These are phyloP conservation scores for Achaetomium macrosporum DNA, from an alignment of 2,329 filamentous ascomycete species.

Conservation along the genomic window DNA sequence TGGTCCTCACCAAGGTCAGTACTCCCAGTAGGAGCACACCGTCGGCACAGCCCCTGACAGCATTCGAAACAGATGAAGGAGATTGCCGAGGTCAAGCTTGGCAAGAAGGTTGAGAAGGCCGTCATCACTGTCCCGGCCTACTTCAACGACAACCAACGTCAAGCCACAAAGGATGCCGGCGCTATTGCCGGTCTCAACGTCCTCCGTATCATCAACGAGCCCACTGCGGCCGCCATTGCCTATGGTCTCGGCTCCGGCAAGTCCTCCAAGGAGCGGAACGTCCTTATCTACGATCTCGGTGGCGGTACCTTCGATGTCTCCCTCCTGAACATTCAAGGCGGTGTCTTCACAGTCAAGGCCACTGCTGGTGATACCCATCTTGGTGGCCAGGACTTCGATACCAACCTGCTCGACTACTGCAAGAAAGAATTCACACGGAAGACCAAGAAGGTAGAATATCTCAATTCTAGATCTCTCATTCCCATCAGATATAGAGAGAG, in stretches of 20 bases:
- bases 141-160: conserved; percentile 99
- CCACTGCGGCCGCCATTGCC: conserved; percentile 94
- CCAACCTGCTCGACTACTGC: conserved; percentile 91
- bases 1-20: conserved; percentile 93
- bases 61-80: conserved; percentile 78
- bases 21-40: background rate
- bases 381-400: conserved; percentile 95
- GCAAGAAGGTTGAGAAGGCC: conserved; percentile 98
- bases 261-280: conserved; percentile 95
- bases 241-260: conserved; percentile 96
- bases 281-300: conserved; percentile 99
- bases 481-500: no score
- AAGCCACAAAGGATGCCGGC: conserved; percentile 98
- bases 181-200: conserved; percentile 96
- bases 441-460: conserved; percentile 55
- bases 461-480: background rate
- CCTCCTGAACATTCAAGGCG: conserved; percentile 95
- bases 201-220: conserved; percentile 99
- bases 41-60: conserved; percentile 5
- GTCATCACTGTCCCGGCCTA: conserved; percentile 98
- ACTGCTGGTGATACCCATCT: conserved; percentile 96
- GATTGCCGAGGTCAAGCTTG: conserved; percentile 95
- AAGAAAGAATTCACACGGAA: conserved; percentile 88
- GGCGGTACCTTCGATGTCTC: conserved; percentile 99
- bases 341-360: conserved; percentile 98